These are phyloP conservation scores for Tetraselmis chui DNA, from an alignment of 139 green algal genomes.

Conservation along the genomic window DNA sequence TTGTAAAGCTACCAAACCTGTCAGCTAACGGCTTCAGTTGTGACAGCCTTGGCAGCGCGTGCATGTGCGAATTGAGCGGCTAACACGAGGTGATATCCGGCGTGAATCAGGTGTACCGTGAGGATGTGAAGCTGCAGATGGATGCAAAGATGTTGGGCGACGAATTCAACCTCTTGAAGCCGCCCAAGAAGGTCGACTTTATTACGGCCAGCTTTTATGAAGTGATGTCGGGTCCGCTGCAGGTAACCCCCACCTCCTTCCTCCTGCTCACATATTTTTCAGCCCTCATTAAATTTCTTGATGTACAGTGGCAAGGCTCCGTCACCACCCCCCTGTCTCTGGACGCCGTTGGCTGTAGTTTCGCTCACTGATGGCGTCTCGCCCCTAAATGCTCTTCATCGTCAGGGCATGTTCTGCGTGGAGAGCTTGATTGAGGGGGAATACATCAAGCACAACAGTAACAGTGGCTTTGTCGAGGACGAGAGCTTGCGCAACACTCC, in stretches of 20 bases:
- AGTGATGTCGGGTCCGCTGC: background rate
- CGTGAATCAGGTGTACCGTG: slow-evolving; percentile 25
- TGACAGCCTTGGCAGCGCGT: no score
- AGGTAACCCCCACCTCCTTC: no score
- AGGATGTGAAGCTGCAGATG: slow-evolving; percentile 34
- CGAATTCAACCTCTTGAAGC: slow-evolving; percentile 34
- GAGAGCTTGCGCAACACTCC: slow-evolving; percentile 23
- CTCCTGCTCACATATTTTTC: no score
- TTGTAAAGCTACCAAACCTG: no score
- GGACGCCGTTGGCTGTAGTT: no score
- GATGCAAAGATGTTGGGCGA: slow-evolving; percentile 45
- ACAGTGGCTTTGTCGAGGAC: slow-evolving; percentile 25
- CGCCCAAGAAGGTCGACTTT: slow-evolving; percentile 31
- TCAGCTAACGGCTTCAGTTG: no score
- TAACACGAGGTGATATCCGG: background rate
- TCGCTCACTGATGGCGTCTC: no score
- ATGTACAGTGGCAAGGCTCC: no score
- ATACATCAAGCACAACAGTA: slow-evolving; percentile 46
- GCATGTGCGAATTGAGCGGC: no score
- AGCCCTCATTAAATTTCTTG: no score
- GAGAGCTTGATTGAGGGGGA: slow-evolving; percentile 49
- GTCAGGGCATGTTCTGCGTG: slow-evolving; percentile 21
- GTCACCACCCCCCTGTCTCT: no score
- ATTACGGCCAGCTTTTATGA: background rate
- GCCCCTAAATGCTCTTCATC: no score